These are phyloP conservation scores for Mucor piriformis DNA, from an alignment of 371 early-diverging fungal genomes.

Conservation along the genomic window DNA sequence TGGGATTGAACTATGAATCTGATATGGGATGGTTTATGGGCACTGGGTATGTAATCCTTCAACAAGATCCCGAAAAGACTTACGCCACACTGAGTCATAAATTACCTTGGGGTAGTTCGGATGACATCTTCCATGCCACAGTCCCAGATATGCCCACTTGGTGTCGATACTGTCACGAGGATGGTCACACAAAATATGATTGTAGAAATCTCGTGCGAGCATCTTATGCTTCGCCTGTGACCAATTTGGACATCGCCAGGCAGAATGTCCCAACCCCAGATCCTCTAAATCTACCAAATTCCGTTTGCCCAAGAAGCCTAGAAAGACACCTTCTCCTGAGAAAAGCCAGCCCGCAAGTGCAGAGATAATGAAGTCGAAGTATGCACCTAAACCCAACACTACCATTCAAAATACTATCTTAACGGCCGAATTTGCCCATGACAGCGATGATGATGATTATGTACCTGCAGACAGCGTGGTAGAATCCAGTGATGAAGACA, in stretches of 20 bases:
- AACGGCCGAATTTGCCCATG: background rate
- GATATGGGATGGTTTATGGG: background rate
- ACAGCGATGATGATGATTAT: background rate
- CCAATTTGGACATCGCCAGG: background rate
- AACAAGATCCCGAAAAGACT: background rate
- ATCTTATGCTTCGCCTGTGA: background rate
- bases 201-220: background rate
- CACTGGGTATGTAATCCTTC: background rate
- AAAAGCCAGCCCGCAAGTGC: background rate
- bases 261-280: background rate
- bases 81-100: background rate
- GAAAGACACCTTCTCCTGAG: background rate
- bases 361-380: background rate
- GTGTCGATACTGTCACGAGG: slow-evolving; percentile 12
- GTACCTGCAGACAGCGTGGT: background rate
- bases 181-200: slow-evolving; percentile 4
- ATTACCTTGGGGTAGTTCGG: background rate
- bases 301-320: background rate
- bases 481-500: background rate
- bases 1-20: background rate
- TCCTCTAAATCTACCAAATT: background rate
- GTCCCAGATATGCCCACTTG: slow-evolving; percentile 7
- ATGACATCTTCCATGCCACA: background rate
- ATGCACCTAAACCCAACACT: background rate
- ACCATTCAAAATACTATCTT: background rate